Percentiles rank a stretch among this genome's conserved stretches.
Conservation (phyloP, 345 rosid genomes). For the Eucalyptus viminalis region DNA sequence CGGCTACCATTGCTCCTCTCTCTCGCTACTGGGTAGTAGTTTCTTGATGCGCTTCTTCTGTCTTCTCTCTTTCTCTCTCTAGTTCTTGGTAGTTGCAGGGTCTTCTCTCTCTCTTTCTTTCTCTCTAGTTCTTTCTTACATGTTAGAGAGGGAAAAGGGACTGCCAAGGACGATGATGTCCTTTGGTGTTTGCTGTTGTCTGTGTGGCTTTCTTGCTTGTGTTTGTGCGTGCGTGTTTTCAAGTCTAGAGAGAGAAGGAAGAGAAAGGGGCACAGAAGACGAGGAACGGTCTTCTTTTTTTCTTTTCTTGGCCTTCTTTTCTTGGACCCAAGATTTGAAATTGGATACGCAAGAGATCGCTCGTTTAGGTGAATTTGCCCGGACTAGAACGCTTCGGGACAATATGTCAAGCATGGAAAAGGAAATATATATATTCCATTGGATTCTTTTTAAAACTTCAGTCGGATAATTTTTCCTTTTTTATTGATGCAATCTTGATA, state of each 20-base stretch:
- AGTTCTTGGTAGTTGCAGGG: not conserved
- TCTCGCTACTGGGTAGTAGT: not conserved
- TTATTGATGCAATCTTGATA: not conserved
- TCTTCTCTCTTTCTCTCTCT: not conserved
- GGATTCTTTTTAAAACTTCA: not conserved
- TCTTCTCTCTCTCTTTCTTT: not conserved
- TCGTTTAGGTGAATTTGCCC: not conserved
- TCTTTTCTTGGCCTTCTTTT: not conserved
- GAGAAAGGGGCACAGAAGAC: constrained; percentile 14
- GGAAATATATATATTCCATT: not conserved
- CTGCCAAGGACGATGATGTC: not conserved
- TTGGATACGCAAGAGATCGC: not conserved
- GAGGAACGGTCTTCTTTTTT: constrained; percentile 63
- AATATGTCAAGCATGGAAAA: not conserved
- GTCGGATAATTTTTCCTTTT: not conserved
- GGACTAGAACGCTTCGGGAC: not conserved
- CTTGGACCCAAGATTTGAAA: not conserved
- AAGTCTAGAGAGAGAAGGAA: not conserved
- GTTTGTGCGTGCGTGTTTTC: not conserved
- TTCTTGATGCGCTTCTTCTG: not conserved
- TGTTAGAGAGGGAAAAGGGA: not conserved
- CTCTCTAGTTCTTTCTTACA: not conserved
- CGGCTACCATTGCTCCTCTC: constrained; percentile 52
- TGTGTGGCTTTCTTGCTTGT: not conserved
- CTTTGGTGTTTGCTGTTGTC: not conserved